Base-by-base conservation (phyloP, 345 rosid genomes). In the Psidium guajava region DNA sequence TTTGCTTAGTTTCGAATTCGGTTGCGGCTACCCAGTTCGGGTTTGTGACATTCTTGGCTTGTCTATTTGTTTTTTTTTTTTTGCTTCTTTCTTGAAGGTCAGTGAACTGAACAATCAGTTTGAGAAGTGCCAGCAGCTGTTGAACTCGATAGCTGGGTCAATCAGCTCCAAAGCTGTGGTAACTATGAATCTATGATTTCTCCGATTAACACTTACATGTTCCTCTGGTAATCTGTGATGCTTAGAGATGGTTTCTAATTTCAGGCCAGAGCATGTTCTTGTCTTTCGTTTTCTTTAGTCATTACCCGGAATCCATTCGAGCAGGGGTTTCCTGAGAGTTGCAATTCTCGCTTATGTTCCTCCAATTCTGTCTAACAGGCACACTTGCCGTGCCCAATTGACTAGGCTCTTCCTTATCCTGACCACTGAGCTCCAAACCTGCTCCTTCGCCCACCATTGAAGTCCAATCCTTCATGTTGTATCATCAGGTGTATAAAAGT, bases 91-190 rank as follows among this genome's bases (percentile, higher is more conserved):
- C 74, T 51, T 90, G 36, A 85, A 94, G 97, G 92, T 96, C 59
- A 88, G 54, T 74, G 99, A 96, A 86, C 88, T 96, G 91, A 94
- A 87, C 88, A 91, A 40, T 83, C 96, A 95, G 82, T 96, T 96
- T 85, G 98, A 96, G 84, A 95, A 95, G 91, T 94, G 99, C 87
- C 99, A 95, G 89, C 96, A 94, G 90, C 91, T 96, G 54, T 85
- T 96, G 86, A 94, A 94, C 86, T 95, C 98, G 8, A 95, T 96
- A 82, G 91, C 95, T 24, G 92, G 91, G 82, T 93, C 99, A 6
- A 83, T 95, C 11, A 92, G 86, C 87, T 84, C 93, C 13, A 94
- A 94, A 86, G 87, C 94, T 47, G 91, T 94, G 98, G 96, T 94
- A 91, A 85, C 53, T 73, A 69, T 69, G 80, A 69, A 69, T 69